These are phyloP conservation scores for Parascedosporium putredinis DNA, from an alignment of 2,329 filamentous ascomycete species.

Conservation along the genomic window DNA sequence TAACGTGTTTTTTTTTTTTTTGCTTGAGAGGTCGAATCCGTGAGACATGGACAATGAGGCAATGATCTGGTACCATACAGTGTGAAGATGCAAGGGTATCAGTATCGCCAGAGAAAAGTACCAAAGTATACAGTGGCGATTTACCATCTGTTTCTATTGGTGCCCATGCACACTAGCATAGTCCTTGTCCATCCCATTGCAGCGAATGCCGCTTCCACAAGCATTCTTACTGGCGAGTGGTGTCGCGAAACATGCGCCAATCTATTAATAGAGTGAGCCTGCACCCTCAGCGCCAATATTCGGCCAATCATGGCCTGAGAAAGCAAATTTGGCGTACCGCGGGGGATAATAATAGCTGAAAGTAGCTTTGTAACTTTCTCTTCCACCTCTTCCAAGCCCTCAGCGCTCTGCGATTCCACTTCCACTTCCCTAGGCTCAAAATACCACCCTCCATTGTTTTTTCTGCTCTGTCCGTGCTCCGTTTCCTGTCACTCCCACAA, in stretches of 20 bases:
- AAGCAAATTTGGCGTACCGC: constrained; percentile 1
- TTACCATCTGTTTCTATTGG: neutral
- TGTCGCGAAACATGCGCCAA: constrained; percentile 6
- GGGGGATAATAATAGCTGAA: constrained; percentile 2
- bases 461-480: too few relatives aligned
- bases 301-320: constrained; percentile 1
- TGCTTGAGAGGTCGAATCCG: too few relatives aligned
- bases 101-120: neutral
- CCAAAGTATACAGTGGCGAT: neutral
- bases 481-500: too few relatives aligned
- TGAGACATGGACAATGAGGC: too few relatives aligned
- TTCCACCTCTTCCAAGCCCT: neutral
- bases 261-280: constrained; percentile 5
- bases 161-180: neutral
- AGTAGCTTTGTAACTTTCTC: neutral
- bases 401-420: too few relatives aligned
- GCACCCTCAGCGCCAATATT: constrained; percentile 3
- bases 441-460: too few relatives aligned
- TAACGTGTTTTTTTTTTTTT: too few relatives aligned
- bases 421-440: too few relatives aligned
- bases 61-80: too few relatives aligned
- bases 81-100: neutral
- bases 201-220: constrained; percentile 1
- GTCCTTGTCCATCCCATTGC: neutral
- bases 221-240: constrained; percentile 4